Conservation (phyloP, 345 rosid genomes). For the Populus euphratica region DNA sequence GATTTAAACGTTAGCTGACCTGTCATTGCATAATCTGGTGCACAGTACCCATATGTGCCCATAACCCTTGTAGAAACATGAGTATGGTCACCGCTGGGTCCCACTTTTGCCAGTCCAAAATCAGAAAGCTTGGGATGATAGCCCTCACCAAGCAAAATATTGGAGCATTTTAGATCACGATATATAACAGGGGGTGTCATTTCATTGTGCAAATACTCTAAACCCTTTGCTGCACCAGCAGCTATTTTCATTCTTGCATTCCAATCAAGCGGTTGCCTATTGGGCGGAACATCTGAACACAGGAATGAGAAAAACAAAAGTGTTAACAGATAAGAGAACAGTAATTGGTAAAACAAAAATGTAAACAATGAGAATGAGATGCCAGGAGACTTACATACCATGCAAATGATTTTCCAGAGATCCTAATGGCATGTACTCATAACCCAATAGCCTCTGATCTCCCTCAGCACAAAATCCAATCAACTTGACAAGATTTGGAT, state of each 20-base stretch:
- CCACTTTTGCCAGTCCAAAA: slow-evolving; percentile 47
- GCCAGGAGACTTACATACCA: slow-evolving; percentile 20
- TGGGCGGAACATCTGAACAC: slow-evolving; percentile 27
- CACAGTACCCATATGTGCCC: slow-evolving; percentile 56
- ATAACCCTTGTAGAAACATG: slow-evolving; percentile 53
- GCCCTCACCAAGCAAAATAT: slow-evolving; percentile 39
- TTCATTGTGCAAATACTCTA: slow-evolving; percentile 41
- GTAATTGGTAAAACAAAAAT: background rate
- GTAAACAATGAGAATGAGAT: background rate
- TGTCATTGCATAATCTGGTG: slow-evolving; percentile 49
- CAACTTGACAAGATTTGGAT: slow-evolving; percentile 44
- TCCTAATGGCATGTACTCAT: slow-evolving; percentile 48
- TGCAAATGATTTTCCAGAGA: slow-evolving; percentile 45
- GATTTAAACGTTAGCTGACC: slow-evolving; percentile 48
- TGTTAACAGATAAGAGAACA: background rate
- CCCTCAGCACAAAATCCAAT: slow-evolving; percentile 43
- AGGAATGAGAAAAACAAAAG: background rate
- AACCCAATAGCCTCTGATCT: slow-evolving; percentile 42
- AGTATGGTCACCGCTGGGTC: slow-evolving; percentile 46
- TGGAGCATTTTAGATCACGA: slow-evolving; percentile 45
- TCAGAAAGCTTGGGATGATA: slow-evolving; percentile 43
- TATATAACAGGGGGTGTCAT: slow-evolving; percentile 41
- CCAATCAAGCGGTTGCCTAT: slow-evolving; percentile 40
- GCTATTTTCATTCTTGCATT: slow-evolving; percentile 44
- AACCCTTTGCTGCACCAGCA: slow-evolving; percentile 46